Conservation (phyloP, 1,139 yeast species). For the Hyphopichia burtonii region DNA sequence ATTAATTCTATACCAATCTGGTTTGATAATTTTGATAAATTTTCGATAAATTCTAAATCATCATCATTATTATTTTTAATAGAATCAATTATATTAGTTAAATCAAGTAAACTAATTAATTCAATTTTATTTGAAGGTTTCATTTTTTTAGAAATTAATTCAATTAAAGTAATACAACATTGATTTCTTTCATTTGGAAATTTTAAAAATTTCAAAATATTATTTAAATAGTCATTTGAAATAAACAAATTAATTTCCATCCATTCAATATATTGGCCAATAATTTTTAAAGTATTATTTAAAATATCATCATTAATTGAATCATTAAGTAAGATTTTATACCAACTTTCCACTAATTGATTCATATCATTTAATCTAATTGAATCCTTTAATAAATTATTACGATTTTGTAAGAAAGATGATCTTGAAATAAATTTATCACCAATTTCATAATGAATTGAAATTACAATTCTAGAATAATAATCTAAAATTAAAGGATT, state of each 20-base stretch:
- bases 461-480: conserved; percentile 68
- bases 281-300: conserved; percentile 59
- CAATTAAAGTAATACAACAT: conserved; percentile 74
- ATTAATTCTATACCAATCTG: conserved; percentile 76
- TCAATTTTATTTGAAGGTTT: conserved; percentile 81
- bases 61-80: conserved; percentile 23
- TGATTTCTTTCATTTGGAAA: conserved; percentile 46
- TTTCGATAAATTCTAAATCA: conserved; percentile 71
- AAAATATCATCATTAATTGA: conserved; percentile 44
- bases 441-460: conserved; percentile 89
- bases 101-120: conserved; percentile 64
- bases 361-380: conserved; percentile 77
- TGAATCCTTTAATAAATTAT: conserved; percentile 72
- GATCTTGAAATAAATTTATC: conserved; percentile 81
- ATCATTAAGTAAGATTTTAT: conserved; percentile 41
- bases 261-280: conserved; percentile 93
- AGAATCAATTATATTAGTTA: conserved; percentile 54
- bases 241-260: conserved; percentile 84
- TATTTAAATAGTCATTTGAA: conserved; percentile 59
- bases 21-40: conserved; percentile 71
- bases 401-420: conserved; percentile 60
- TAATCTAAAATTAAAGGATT: conserved; percentile 49
- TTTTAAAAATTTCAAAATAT: conserved; percentile 63
- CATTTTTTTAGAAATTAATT: conserved; percentile 90
- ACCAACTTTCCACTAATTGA: conserved; percentile 69